Evolutionary conservation across 345 rosid genomes (phyloP), one percentile per base, ranked within the genome.

Genomic region (Anacardium occidentale): DNA sequence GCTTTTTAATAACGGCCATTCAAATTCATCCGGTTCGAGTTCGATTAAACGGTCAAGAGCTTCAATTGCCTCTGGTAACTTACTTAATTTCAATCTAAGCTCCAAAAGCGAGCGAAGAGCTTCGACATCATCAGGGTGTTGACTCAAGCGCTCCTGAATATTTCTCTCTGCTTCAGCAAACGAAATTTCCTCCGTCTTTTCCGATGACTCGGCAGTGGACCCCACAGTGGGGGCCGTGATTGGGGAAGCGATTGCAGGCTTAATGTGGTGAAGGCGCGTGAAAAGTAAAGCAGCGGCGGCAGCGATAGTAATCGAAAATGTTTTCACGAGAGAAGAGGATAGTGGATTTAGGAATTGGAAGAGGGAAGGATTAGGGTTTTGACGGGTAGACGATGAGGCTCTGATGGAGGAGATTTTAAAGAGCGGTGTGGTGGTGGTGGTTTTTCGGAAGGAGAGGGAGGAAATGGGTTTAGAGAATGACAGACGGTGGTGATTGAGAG

Each of bases 1-100:
- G 2, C 88, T 88, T 79, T 86, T 92, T 55, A 94, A 72, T 75
- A 92, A 55, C 1, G 87, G 86, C 97, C 95, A 92, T 66, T 94
- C 97, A 8, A 76, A 68, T 66, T 94, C 98, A 7, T 84, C 74
- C 3, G 98, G 97, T 73, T 94, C 94, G 10, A 91, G 75, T 56
- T 83, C 85, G 10, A 91, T 90, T 79, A 94, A 74, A 18, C 91
- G 83, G 74, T 86, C 82, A 34, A 94, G 78, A 26, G 83, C 77
- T 26, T 85, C 84, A 34, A 89, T 70, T 1, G 97, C 94, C 62
- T 85, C 91, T 4, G 24, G 64, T 37, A 91, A 84, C 74, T 90
- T 90, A 47, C 77, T 69, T 45, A 83, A 70, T 79, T 89, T 91
- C 85, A 94, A 83, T 73, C 72, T 87, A 20, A 80, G 83, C 82